These are phyloP conservation scores for Neurospora sp. DNA, from an alignment of 2,329 filamentous ascomycete genomes.

Conservation along the genomic window DNA sequence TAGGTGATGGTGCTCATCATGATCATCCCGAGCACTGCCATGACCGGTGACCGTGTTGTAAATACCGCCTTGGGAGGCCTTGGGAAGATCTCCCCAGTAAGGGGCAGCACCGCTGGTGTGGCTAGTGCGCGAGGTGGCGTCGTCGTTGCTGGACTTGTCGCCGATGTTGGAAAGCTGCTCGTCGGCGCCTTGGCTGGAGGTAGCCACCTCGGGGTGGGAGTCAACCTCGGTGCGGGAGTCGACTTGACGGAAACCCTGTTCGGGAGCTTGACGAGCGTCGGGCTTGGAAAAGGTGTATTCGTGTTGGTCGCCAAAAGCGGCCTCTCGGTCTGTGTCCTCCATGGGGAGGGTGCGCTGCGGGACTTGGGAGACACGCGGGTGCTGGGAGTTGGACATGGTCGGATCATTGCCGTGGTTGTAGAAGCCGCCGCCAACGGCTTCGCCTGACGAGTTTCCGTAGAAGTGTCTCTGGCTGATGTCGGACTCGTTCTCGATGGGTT, in stretches of 20 bases:
- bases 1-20: conserved; percentile 13
- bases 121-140: not conserved
- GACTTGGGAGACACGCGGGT: not conserved
- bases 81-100: conserved; percentile 17
- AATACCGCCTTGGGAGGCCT: conserved; percentile 11
- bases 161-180: not conserved
- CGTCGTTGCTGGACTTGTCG: not conserved
- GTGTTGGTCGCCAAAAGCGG: not conserved
- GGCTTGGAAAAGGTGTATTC: not conserved
- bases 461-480: not conserved
- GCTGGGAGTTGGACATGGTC: not conserved
- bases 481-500: not conserved
- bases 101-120: conserved; percentile 2
- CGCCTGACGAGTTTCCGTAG: not conserved
- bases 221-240: not conserved
- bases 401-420: conserved; percentile 5
- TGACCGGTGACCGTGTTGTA: conserved; percentile 17
- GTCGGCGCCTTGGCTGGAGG: not conserved
- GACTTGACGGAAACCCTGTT: not conserved
- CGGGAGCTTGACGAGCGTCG: not conserved
- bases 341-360: not conserved
- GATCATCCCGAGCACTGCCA: conserved; percentile 14
- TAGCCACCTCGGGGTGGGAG: not conserved
- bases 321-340: not conserved
- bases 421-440: conserved; percentile 10